Base-by-base conservation (phyloP, 2,329 filamentous ascomycete species). In the Penicillium digitatum region DNA sequence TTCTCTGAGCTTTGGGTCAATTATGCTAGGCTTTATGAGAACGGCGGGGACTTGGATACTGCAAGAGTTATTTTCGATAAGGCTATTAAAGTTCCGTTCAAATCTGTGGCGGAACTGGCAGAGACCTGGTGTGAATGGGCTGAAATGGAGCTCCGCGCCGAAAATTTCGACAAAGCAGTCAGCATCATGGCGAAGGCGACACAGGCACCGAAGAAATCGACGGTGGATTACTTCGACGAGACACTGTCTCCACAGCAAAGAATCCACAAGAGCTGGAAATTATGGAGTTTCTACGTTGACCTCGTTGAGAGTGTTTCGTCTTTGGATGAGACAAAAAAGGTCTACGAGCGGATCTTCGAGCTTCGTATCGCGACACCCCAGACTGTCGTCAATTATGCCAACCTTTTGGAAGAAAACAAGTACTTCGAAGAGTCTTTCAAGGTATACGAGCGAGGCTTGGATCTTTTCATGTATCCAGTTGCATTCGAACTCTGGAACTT, bases 71-170 rank as follows among this genome's bases (percentile, higher is more conserved):
- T 99, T 67, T 89, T 97, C 83, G 93, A 97, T 72, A 99, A 97
- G 75, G 93, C 93, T 14, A 89, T 96, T 69, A 97, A 96, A 70
- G 94, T 99, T 1, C 92, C 93, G 0, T 99, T 95, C 80, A 97
- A 96, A 69, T 95, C 92, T 0, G 93, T 99, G n/a, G 86, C 89
- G 29, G 94, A 99, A 74, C 81, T 99, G 55, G 94, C 94, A 20
- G 94, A 99, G 68, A 95, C 94, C 82, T 99, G 94, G 94, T 95
- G 95, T 61, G 91, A 96, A 75, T 99, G 94, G 93, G 93, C 95
- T 1, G 93, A 99, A 74, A 90, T 99, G 88, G 94, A 99, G 72
- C 81, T 99, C 46, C 88, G 94, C 46, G 91, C 91, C 67, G 92
- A 97, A 67, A 95, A 97, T 69, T 96, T 97, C 62, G 92, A 97